A percentile compares a stretch with the other conserved stretches of the same genome.
Evolutionary conservation across 192 early-diverging fungal species (phyloP).

Genomic region (Coemansia furcata): DNA sequence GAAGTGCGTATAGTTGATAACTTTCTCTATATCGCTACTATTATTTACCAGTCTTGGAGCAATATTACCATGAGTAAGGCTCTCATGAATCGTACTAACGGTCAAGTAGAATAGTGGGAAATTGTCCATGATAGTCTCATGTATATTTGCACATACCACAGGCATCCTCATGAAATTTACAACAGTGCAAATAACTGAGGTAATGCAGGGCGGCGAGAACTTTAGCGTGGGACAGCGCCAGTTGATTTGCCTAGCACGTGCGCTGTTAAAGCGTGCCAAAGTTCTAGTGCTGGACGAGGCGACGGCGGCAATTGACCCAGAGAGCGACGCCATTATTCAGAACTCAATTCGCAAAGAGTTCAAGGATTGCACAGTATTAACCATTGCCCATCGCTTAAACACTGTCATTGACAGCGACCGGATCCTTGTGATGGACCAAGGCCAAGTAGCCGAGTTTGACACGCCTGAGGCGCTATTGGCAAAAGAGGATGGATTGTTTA

Average conservation of each 20-base stretch:
- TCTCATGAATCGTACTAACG: background rate
- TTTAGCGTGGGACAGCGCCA: conserved; percentile 69
- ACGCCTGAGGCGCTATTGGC: conserved; percentile 61
- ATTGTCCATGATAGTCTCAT: background rate
- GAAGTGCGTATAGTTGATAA: background rate
- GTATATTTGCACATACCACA: background rate
- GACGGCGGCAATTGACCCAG: conserved; percentile 51
- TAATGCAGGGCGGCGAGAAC: background rate
- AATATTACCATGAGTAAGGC: background rate
- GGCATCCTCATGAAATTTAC: background rate
- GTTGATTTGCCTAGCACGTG: conserved; percentile 70
- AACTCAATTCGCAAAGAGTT: no score
- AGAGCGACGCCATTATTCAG: no score
- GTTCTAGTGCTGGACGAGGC: conserved; percentile 83
- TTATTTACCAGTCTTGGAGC: background rate
- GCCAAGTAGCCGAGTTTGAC: conserved; percentile 69
- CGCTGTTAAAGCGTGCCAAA: conserved; percentile 67
- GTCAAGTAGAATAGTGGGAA: background rate
- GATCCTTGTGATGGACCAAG: conserved; percentile 75
- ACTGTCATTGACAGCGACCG: conserved; percentile 65
- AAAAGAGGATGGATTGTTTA: conserved; percentile 15
- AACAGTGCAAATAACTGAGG: no score
- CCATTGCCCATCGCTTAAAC: no score
- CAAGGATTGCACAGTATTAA: no score
- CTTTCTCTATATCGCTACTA: background rate